Percentiles rank a stretch among this genome's conserved stretches.
Conservation (phyloP, 495 filamentous ascomycete species). For the Evernia prunastri region DNA sequence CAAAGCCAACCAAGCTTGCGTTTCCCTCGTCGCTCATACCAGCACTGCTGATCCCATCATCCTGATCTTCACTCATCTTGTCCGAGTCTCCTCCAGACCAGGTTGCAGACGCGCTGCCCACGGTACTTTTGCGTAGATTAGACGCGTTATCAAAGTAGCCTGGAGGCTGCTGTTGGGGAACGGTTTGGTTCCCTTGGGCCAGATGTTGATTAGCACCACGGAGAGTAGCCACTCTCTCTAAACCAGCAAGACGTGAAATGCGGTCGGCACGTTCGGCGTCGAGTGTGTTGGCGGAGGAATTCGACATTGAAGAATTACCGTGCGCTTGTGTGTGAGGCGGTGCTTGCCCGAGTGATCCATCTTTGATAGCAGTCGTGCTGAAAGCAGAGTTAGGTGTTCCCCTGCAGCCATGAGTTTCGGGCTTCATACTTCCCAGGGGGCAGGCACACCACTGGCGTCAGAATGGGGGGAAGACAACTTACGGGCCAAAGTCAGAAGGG, state of each 20-base stretch:
- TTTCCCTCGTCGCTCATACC: conserved; percentile 74
- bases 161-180: conserved; percentile 30
- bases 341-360: conserved; percentile 74
- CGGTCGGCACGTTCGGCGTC: conserved; percentile 90
- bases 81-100: conserved; percentile 71
- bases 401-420: conserved; percentile 39
- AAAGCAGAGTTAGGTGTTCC: conserved; percentile 90
- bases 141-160: conserved; percentile 66
- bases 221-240: conserved; percentile 69
- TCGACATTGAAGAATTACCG: conserved; percentile 42
- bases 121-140: conserved; percentile 61
- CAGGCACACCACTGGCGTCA: conserved; percentile 10
- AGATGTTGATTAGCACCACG: conserved; percentile 42
- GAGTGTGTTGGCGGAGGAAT: conserved; percentile 58
- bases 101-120: conserved; percentile 75
- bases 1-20: conserved; percentile 75
- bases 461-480: conserved; percentile 39
- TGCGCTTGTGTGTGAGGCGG: conserved; percentile 52
- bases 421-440: conserved; percentile 6
- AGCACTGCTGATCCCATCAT: conserved; percentile 53
- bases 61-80: conserved; percentile 66
- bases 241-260: conserved; percentile 81
- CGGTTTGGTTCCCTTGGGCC: conserved; percentile 28
- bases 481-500: conserved; percentile 84
- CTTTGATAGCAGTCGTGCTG: conserved; percentile 89